phyloP scores from a whole-genome alignment of 345 rosid genomes.

The Euphorbia pulcherrima region DNA sequence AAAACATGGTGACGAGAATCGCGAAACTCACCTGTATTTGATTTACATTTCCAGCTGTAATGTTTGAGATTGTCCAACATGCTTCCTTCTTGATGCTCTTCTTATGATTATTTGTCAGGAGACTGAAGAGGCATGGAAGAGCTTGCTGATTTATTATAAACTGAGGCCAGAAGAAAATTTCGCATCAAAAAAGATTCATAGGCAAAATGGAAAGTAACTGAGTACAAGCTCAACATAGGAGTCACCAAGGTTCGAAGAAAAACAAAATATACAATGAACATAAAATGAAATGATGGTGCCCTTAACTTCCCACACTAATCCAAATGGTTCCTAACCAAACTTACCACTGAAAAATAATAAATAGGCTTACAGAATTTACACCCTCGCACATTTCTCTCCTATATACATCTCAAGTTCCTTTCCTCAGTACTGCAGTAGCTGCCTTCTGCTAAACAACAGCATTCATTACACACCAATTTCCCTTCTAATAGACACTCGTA shows the following conservation, averaged over 20 bases:
- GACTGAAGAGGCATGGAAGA: conserved; percentile 24
- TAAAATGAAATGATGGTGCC: too few species aligned
- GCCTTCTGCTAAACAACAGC: too few species aligned
- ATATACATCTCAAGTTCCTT: too few species aligned
- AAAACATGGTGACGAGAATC: background rate
- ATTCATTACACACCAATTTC: too few species aligned
- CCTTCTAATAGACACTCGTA: too few species aligned
- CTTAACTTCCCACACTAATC: too few species aligned
- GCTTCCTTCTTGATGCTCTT: conserved; percentile 36
- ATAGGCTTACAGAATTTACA: too few species aligned
- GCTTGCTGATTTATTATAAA: conserved; percentile 25
- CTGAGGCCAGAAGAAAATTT: conserved; percentile 6
- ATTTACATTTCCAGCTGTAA: conserved; percentile 31
- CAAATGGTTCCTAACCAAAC: too few species aligned
- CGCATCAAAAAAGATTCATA: conserved; percentile 2
- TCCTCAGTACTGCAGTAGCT: too few species aligned
- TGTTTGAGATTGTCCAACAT: conserved; percentile 34
- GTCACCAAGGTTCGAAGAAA: background rate
- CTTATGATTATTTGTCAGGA: conserved; percentile 20
- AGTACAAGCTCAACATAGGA: background rate
- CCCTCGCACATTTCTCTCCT: too few species aligned
- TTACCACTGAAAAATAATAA: too few species aligned
- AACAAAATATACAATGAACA: background rate
- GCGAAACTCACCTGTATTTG: conserved; percentile 27
- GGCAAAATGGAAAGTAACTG: background rate